Evolutionary conservation across 2,329 filamentous ascomycete species (phyloP).

Genomic region (Furcasterigmium sp.): DNA sequence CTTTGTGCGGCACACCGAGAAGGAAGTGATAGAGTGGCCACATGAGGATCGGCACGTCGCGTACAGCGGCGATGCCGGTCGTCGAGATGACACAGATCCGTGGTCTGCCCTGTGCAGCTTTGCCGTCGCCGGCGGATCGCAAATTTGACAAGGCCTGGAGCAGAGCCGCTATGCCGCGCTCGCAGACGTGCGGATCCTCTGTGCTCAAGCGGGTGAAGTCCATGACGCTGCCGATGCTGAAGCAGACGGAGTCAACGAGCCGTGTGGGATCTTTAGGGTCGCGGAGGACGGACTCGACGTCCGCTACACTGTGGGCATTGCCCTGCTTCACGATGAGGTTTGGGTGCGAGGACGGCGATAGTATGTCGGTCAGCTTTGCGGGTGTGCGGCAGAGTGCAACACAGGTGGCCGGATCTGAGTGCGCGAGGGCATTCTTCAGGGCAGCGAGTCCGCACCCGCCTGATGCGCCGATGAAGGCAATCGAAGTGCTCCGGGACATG

Average conservation of each 20-base stretch:
- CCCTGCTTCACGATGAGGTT: conserved; percentile 32
- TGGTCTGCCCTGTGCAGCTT: conserved; percentile 19
- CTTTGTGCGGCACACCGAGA: conserved; percentile 35
- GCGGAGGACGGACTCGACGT: conserved; percentile 26
- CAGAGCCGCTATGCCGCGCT: conserved; percentile 27
- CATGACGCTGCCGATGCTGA: conserved; percentile 29
- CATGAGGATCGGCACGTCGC: conserved; percentile 37
- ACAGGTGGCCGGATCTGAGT: conserved; percentile 20
- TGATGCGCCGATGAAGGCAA: conserved; percentile 37
- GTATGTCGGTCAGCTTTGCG: conserved; percentile 26
- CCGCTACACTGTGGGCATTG: conserved; percentile 26
- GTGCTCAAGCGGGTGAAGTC: conserved; percentile 18
- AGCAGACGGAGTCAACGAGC: conserved; percentile 32
- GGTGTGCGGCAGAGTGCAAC: conserved; percentile 34
- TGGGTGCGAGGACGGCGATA: conserved; percentile 20
- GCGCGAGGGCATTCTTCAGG: conserved; percentile 26
- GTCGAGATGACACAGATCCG: conserved; percentile 28
- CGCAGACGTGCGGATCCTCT: conserved; percentile 34
- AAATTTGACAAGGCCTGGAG: conserved; percentile 23
- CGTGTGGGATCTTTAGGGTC: conserved; percentile 16
- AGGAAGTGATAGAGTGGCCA: conserved; percentile 36
- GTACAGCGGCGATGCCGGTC: conserved; percentile 31
- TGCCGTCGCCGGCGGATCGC: conserved; percentile 14
- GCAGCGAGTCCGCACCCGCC: conserved; percentile 32
- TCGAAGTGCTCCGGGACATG: conserved; percentile 14